Percentiles rank a stretch among this genome's conserved stretches.
phyloP scores from a whole-genome alignment of 2,329 filamentous ascomycete species.

The Magnaporthiopsis poae region DNA sequence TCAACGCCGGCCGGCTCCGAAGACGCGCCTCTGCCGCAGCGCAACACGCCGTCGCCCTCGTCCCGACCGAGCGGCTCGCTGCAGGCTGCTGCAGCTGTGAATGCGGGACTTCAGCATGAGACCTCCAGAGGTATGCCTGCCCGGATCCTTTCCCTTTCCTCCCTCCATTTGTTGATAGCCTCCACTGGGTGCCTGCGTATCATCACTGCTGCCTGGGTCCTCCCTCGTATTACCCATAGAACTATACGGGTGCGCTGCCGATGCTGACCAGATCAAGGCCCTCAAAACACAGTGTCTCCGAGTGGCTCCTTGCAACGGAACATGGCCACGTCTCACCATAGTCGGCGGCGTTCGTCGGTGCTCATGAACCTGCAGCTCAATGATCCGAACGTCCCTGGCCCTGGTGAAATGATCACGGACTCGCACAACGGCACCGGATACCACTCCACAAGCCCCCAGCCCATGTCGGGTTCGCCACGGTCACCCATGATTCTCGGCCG shows the following conservation, averaged over 20 bases:
- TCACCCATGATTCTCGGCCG: conserved; percentile 34
- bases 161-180: not conserved
- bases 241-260: not conserved
- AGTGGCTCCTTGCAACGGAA: conserved; percentile 40
- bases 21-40: conserved; percentile 14
- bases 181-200: not conserved
- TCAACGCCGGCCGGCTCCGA: not conserved
- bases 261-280: not conserved
- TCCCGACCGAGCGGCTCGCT: conserved; percentile 60
- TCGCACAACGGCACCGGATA: conserved; percentile 22
- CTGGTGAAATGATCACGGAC: conserved; percentile 57
- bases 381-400: conserved; percentile 56
- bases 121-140: conserved; percentile 42
- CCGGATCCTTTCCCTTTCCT: conserved; percentile 8
- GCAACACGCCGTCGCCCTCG: conserved; percentile 49
- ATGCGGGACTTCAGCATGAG: conserved; percentile 62
- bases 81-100: conserved; percentile 67
- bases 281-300: conserved; percentile 33
- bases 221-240: not conserved
- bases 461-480: conserved; percentile 30
- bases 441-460: conserved; percentile 33
- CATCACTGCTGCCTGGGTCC: not conserved
- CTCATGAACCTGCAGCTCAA: conserved; percentile 66
- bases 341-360: conserved; percentile 57
- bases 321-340: conserved; percentile 35